Base-by-base conservation (phyloP, 768 basidiomycete genomes). In the Macrolepiota albuminosa region DNA sequence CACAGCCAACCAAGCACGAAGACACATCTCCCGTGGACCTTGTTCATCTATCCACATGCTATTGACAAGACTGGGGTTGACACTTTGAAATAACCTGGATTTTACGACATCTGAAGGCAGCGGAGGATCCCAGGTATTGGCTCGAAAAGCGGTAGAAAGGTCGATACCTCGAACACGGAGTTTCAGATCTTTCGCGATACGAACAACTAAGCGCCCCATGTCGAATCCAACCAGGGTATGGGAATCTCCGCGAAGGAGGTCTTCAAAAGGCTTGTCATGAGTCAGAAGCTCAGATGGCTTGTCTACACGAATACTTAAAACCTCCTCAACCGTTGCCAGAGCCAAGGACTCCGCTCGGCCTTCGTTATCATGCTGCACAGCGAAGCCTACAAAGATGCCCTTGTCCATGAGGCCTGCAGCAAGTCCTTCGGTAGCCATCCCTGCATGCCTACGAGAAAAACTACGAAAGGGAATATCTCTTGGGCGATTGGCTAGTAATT, bases 1-100 rank as follows among this genome's bases (percentile, higher is more conserved):
- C n/a, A 70, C 75, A 26, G 74, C 71, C 8, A 78, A 59, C 76
- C 76, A 78, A 6, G 76, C 76, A 51, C 75, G 72, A 43, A 77
- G 66, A 58, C 71, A 74, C 18, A 75, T 40, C 45, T 75, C 67
- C 34, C 66, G 62, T 14, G 62, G 43, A 29, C 49, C 61, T 21
- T 59, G 49, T 42, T 69, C 63, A 5, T 63, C 67, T 26, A 65
- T 66, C 78, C 78, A 76, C 33, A 76, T 34, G 13, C 56, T 55
- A 56, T 72, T 56, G 8, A 77, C 63, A 8, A 58, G 50, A 46
- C 60, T 60, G 11, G n/a, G 16, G 40, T 69, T 49, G 0, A 58
- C 68, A 7, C 43, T 50, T 4, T 59, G 45, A 31, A 48, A 58
- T 0, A 75, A 47, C 24, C 48, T 64, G 4, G 59, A 61, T 5